Base-by-base conservation (phyloP, 257 asterid genomes). In the Primulina eburnea region DNA sequence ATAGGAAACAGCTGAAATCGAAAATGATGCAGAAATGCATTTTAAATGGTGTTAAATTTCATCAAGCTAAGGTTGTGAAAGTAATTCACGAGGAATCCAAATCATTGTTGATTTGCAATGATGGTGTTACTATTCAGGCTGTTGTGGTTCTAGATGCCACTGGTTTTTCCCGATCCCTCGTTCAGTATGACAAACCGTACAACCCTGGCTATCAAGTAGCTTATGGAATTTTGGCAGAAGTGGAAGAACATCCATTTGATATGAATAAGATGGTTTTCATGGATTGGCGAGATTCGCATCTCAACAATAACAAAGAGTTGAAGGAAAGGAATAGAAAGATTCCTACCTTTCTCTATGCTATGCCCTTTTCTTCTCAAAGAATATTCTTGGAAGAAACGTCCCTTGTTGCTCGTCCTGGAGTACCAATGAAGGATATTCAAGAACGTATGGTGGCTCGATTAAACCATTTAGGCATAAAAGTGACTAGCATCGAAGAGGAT, bases 181-280 rank as follows among this genome's bases (percentile, higher is more conserved):
- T 94, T 32, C 90, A 89, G 78, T 94, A 94, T 56, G 92, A 89
- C 71, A 89, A 94, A 83, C 96, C 97, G 0, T 94, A 94, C 71
- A 94, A 94, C 73, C 99, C 99, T 1, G 99, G 97, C 9, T 94
- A 94, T 64, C 99, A 94, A 80, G 97, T 91, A 60, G 99, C 97
- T 1, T 94, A 94, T 74, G 97, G 99, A 38, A 88, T 94, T 74
- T 72, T 94, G 74, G 99, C 99, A 0, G 97, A 91, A 69, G 99
- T 94, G 8, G 97, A 94, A 43, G 92, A 82, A 16, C 97, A 94
- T 71, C 99, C 99, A 0, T 94, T 86, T 24, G 97, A 94, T 70
- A 64, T 80, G 17, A 76, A 88, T 60, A 94, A 94, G 82, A 94
- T 94, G 99, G 89, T 91, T 66, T 91, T 94, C 89, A 94, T 94